Evolutionary conservation across 2,329 filamentous ascomycete species (phyloP), one percentile per base, ranked within the genome.

Genomic region (Botrytis byssoidea): DNA sequence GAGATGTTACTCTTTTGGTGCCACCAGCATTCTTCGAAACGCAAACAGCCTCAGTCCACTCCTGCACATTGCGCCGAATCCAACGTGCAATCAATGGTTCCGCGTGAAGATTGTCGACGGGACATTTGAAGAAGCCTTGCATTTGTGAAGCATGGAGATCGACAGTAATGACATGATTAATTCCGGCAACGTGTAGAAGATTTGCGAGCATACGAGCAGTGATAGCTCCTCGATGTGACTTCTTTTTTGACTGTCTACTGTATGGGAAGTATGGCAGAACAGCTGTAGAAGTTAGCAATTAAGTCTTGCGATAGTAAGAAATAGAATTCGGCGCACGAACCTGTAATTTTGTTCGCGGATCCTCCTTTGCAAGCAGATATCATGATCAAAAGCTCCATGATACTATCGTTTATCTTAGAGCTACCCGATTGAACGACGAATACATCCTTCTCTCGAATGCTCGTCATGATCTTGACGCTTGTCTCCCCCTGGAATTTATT

Each of bases 381-480:
- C 93, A 99, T 97, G 84, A 99, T 98, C 81, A 99, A 89, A 81
- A 99, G 88, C 87, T 99, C 96, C 94, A 99, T 98, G 82, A 99
- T 94, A 81, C 94, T 97, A 85, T 99, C 96, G 83, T 99, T 99
- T 87, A 98, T 97, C 85, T 92, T 94, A 81, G 90, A 88, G 84
- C 96, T 98, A 77, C 96, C 96, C 76, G 95, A 98, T 86, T 99
- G 96, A 75, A 99, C 92, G 82, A 99, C 95, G 83, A 98, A 99
- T 80, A 99, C 95, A 88, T 99, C 95, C 83, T 98, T 97, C 82
- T 99, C 97, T 79, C 96, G 93, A 77, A 99, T 94, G 83, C 89
- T 91, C 65, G 88, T 91, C 81, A 91, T 81, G 81, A 92, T 91
- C 80, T 89, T 88, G 79, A 92, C 90, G 80, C 89, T 91, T 74